These are phyloP conservation scores for Solanum tacnaense DNA, from an alignment of 257 asterid species.

Conservation along the genomic window DNA sequence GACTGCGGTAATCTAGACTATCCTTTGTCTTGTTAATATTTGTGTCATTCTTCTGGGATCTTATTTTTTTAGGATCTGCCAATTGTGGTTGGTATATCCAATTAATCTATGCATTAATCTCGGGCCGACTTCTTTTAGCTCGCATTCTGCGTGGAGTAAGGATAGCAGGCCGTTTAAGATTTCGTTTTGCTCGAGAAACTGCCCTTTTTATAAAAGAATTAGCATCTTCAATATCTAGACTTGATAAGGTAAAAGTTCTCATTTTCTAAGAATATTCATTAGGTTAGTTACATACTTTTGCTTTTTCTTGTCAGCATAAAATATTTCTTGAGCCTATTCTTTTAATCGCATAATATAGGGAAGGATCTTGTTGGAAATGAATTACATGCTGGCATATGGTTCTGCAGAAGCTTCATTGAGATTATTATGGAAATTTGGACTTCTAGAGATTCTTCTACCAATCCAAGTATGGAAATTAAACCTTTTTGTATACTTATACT, in stretches of 20 bases:
- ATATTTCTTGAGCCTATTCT: not conserved
- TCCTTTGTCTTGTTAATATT: not conserved
- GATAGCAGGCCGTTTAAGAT: slow-evolving; percentile 23
- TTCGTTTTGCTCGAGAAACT: slow-evolving; percentile 19
- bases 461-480: slow-evolving; percentile 5
- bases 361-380: slow-evolving; percentile 26
- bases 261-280: too few species aligned
- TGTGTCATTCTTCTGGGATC: not conserved
- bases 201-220: slow-evolving; percentile 15
- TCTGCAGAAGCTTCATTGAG: slow-evolving; percentile 29
- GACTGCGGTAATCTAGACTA: slow-evolving; percentile 16
- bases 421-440: slow-evolving; percentile 23
- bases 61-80: not conserved
- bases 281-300: not conserved
- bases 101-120: not conserved
- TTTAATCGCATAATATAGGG: slow-evolving; percentile 7
- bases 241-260: slow-evolving; percentile 11
- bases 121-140: slow-evolving; percentile 1
- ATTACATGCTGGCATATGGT: slow-evolving; percentile 27
- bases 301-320: not conserved
- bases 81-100: not conserved
- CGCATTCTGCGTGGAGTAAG: slow-evolving; percentile 25
- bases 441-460: slow-evolving; percentile 22
- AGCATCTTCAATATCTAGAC: slow-evolving; percentile 9
- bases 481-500: not conserved